Conservation (phyloP, 192 early-diverging fungal species). For the Coemansia sp. region DNA sequence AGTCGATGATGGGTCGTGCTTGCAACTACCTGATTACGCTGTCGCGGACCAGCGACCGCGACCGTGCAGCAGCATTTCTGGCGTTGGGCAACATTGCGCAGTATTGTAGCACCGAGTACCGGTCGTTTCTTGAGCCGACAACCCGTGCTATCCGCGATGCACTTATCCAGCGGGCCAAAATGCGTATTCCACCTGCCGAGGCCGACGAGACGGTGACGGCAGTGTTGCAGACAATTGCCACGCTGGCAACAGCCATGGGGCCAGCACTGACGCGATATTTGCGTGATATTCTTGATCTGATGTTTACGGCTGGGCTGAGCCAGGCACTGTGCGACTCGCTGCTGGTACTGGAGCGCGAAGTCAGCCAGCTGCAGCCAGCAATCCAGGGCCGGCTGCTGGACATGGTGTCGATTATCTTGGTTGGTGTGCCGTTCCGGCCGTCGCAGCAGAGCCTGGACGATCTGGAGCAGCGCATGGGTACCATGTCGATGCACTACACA, state of each 20-base stretch:
- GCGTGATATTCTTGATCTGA: conserved; percentile 83
- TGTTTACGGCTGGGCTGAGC: conserved; percentile 88
- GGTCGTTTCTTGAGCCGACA: conserved; percentile 76
- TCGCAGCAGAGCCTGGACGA: conserved; percentile 23
- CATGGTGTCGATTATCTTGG: conserved; percentile 83
- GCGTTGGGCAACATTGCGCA: conserved; percentile 85
- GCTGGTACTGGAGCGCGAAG: conserved; percentile 74
- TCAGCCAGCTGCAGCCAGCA: conserved; percentile 71
- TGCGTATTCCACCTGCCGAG: conserved; percentile 26
- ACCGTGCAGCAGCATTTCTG: conserved; percentile 65
- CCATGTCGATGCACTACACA: conserved; percentile 17
- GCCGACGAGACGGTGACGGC: conserved; percentile 56
- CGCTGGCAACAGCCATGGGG: conserved; percentile 87
- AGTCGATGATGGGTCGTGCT: conserved; percentile 66
- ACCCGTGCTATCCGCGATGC: conserved; percentile 74
- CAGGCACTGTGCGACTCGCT: conserved; percentile 79
- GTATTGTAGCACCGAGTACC: conserved; percentile 73
- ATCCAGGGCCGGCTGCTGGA: conserved; percentile 91
- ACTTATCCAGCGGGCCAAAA: conserved; percentile 55
- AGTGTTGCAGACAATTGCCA: conserved; percentile 82
- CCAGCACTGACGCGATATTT: conserved; percentile 85
- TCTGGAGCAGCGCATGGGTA: conserved; percentile 31
- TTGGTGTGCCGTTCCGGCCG: conserved; percentile 72
- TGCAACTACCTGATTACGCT: conserved; percentile 76
- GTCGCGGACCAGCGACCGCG: conserved; percentile 59